These are phyloP conservation scores for Trametes polyzona DNA, from an alignment of 1,284 basidiomycete species.

Conservation along the genomic window DNA sequence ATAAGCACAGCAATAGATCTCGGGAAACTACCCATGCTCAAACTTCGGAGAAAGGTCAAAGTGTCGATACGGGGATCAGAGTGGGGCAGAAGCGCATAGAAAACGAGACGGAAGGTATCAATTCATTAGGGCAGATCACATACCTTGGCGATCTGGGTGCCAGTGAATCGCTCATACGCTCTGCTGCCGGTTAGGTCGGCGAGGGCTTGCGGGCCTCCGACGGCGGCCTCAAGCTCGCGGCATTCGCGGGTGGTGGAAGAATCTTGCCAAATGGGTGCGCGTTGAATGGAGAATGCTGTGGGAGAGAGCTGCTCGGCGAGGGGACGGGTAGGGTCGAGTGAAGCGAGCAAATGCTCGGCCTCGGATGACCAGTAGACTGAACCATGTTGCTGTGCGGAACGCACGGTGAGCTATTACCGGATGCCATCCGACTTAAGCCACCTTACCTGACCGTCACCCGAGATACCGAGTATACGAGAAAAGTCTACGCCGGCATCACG, in stretches of 20 bases:
- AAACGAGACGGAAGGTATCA: not conserved
- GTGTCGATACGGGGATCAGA: not conserved
- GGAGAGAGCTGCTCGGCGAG: slow-evolving; percentile 62
- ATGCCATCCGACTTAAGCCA: not conserved
- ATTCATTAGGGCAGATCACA: slow-evolving; percentile 21
- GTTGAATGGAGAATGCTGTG: slow-evolving; percentile 69
- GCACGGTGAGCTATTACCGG: slow-evolving; percentile 1
- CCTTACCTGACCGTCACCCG: slow-evolving; percentile 74
- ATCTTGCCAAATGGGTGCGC: slow-evolving; percentile 92
- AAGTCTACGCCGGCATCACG: slow-evolving; percentile 63
- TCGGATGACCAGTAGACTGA: slow-evolving; percentile 83
- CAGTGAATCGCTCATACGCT: slow-evolving; percentile 90
- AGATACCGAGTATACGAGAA: slow-evolving; percentile 62
- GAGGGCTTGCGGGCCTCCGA: slow-evolving; percentile 73
- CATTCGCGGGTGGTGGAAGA: slow-evolving; percentile 84
- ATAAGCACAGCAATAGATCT: not conserved
- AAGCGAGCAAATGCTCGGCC: slow-evolving; percentile 57
- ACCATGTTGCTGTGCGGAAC: slow-evolving; percentile 77
- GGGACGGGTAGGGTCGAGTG: slow-evolving; percentile 54
- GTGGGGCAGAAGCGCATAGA: not conserved
- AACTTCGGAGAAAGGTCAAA: slow-evolving; percentile 5
- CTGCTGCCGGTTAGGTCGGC: slow-evolving; percentile 82
- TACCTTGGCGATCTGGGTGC: slow-evolving; percentile 82
- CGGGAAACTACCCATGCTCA: not conserved
- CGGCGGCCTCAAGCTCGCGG: slow-evolving; percentile 62